Base-by-base conservation (phyloP, 371 early-diverging fungal species). In the Mortierella sp. region DNA sequence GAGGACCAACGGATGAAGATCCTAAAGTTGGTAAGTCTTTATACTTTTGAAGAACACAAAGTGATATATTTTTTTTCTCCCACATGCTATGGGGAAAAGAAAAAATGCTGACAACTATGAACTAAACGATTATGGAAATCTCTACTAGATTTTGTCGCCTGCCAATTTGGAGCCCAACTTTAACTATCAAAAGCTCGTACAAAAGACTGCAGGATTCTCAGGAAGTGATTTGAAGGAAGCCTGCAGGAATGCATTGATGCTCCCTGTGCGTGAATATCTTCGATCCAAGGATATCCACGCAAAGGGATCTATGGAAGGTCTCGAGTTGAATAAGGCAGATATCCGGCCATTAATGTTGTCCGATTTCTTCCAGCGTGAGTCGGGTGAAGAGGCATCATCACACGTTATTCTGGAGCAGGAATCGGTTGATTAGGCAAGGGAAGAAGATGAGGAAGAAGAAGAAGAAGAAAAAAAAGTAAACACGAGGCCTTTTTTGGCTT, bases 151-250 rank as follows among this genome's bases (percentile, higher is more conserved):
- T 74, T 84, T 98, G 43, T 82, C 86, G 30, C 82, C 87, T 65
- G 90, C 90, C 47, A 84, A 88, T 16, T 68, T 98, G 6, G 93
- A 89, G 1, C 67, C 83, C 2, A 87, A 83, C 26, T 96, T 97
- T 72, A 89, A 95, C 60, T 75, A 94, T 73, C 84, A 88, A 3
- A 82, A 85, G 64, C 83, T 99, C n/a, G 96, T 93, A 0, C 66
- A 81, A 28, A 81, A 85, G 57, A 97, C 99, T 4, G 88, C 86
- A n/a, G 96, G 95, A 18, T 92, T 91, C 73, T 97, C 98, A 23
- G 87, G 96, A 51, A 94, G 95, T 71, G 99, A 99, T 66, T 84
- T 99, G 77, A 98, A 98, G 85, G 99, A 99, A 74, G 87, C 97
- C 44, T 98, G 98, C 74, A 90, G 99, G 56, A 92, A 95, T 66